A percentile compares a stretch with the other conserved stretches of the same genome.
phyloP scores from a whole-genome alignment of 352 stramenopile genomes.

The Elongisporangium anandrum region DNA sequence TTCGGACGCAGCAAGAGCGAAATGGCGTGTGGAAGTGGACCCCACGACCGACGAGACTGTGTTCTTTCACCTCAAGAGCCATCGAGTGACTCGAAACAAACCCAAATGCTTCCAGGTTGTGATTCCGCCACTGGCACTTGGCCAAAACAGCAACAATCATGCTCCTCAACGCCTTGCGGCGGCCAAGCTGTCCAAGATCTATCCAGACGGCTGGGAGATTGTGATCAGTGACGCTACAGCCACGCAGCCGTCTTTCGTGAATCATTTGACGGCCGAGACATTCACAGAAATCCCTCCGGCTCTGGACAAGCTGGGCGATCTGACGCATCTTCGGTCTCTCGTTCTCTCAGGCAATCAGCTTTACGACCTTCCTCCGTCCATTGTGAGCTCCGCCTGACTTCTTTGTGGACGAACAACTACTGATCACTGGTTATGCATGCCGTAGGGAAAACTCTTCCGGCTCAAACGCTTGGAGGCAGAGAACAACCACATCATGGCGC shows the following conservation, averaged over 20 bases:
- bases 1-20: background rate
- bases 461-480: conserved; percentile 60
- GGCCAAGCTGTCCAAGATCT: conserved; percentile 14
- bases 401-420: background rate
- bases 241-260: conserved; percentile 39
- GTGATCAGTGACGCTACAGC: conserved; percentile 20
- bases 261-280: conserved; percentile 34
- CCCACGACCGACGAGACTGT: conserved; percentile 33
- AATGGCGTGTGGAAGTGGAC: conserved; percentile 60
- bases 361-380: conserved; percentile 49
- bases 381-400: conserved; percentile 28
- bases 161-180: conserved; percentile 2
- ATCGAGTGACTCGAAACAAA: conserved; percentile 45
- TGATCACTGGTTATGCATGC: conserved; percentile 6
- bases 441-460: conserved; percentile 45
- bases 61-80: conserved; percentile 50
- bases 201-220: conserved; percentile 50
- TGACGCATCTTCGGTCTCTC: conserved; percentile 40
- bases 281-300: conserved; percentile 30
- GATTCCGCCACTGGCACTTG: conserved; percentile 40
- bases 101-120: conserved; percentile 46
- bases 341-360: conserved; percentile 60
- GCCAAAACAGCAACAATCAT: conserved; percentile 2
- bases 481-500: conserved; percentile 57
- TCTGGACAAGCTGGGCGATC: conserved; percentile 45